Evolutionary conservation across 805 yeast genomes (phyloP), one percentile per base, ranked within the genome.

Genomic region (Candida oleophila): DNA sequence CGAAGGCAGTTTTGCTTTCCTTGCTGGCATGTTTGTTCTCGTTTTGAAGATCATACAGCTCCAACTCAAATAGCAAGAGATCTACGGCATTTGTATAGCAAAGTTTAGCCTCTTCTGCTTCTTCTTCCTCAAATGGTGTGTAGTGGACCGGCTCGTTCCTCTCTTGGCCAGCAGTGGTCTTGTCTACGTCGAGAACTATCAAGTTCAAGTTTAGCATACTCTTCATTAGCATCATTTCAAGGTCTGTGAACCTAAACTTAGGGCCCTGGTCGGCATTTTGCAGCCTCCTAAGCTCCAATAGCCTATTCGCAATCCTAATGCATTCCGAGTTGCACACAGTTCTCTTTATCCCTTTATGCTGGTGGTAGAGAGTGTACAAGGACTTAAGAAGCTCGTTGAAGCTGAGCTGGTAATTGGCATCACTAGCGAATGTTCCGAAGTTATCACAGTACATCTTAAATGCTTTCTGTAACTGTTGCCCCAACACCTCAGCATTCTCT

Each of bases 311-410:
- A 25, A 25, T 11, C 11, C 11, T 5, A 14, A 33, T 30, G 12
- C 45, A 38, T 4, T 44, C 25, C 11, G 38, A 35, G 15, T 25
- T 21, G 30, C 28, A 16, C 28, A 47, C 22, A 3, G 28, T 22
- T 8, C 41, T 33, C 12, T 34, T 42, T 20, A 28, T 22, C 34
- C 37, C 38, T 16, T 22, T 46, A 36, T 51, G 54, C 41, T 59
- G 59, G 43, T 62, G 64, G 41, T 57, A 55, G 38, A 63, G 47
- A 30, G 65, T 56, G 41, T 57, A 60, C 19, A 61, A 46, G 15
- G 63, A 55, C 45, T 64, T 64, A 42, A 61, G 48, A 19, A 62
- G 44, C 41, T 64, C 68, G 12, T 42, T 46, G 28, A 53, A 45
- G 22, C 48, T 49, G 45, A 46, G 44, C 22, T 46, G 43, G 37